A percentile compares a stretch with the other conserved stretches of the same genome.
These are phyloP conservation scores for Grigorovia yakushimaensis DNA, from an alignment of 805 yeast species.

Conservation along the genomic window DNA sequence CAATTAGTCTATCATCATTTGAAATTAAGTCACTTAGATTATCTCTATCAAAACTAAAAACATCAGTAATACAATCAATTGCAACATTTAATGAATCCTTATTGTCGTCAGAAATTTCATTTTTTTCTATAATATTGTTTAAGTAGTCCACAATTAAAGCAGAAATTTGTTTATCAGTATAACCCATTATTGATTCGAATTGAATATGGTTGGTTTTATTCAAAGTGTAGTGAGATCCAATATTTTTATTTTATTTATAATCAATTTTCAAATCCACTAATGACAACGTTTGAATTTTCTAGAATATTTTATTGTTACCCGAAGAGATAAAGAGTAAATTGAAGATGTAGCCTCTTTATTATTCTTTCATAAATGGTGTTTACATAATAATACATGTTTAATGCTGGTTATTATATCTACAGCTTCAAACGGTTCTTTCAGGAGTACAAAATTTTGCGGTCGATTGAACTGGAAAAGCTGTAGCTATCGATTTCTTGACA, in stretches of 20 bases:
- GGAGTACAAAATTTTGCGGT: too few species aligned
- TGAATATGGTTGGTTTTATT: background rate
- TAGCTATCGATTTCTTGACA: too few species aligned
- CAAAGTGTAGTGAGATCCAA: too few species aligned
- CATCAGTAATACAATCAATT: slow-evolving; percentile 82
- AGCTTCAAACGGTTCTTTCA: too few species aligned
- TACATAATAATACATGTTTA: too few species aligned
- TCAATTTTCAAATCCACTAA: background rate
- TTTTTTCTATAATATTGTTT: slow-evolving; percentile 45
- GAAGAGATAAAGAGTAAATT: too few species aligned
- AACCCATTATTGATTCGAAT: slow-evolving; percentile 36
- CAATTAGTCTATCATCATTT: slow-evolving; percentile 7
- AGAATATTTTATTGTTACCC: background rate
- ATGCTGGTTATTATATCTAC: too few species aligned
- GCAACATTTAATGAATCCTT: slow-evolving; percentile 89
- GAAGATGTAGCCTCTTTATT: too few species aligned
- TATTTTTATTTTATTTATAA: too few species aligned
- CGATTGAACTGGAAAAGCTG: too few species aligned
- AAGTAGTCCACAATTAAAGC: slow-evolving; percentile 67
- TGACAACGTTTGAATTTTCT: background rate
- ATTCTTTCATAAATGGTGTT: too few species aligned
- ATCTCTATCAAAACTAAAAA: slow-evolving; percentile 58
- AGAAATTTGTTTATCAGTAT: slow-evolving; percentile 56
- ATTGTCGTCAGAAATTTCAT: slow-evolving; percentile 66
- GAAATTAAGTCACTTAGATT: slow-evolving; percentile 21